These are phyloP conservation scores for Monosporozyma aquatica DNA, from an alignment of 805 yeast species.

Conservation along the genomic window DNA sequence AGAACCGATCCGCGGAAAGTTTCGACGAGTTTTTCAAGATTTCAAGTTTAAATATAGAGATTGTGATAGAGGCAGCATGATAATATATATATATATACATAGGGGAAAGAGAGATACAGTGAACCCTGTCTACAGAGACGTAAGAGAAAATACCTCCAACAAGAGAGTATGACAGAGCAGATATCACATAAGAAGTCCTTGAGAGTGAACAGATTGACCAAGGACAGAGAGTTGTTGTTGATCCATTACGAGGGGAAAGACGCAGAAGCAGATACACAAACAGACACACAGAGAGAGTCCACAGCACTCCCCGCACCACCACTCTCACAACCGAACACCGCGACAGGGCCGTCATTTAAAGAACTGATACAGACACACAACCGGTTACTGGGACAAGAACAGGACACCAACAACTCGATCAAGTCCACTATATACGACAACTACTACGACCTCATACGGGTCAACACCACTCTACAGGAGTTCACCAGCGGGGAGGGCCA, in stretches of 20 bases:
- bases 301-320: no score
- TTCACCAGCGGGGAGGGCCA: not conserved
- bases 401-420: conserved; percentile 35
- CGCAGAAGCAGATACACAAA: not conserved
- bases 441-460: conserved; percentile 62
- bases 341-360: conserved; percentile 11
- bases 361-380: conserved; percentile 24
- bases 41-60: no score
- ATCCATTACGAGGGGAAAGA: conserved; percentile 22
- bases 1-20: no score
- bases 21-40: no score
- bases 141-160: not conserved
- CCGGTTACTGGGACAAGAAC: conserved; percentile 21
- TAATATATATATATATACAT: no score
- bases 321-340: no score
- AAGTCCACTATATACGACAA: conserved; percentile 68
- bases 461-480: conserved; percentile 14
- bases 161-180: conserved; percentile 22
- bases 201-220: conserved; percentile 14
- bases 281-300: no score
- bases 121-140: no score
- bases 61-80: no score
- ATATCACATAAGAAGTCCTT: conserved; percentile 25
- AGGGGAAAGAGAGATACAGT: no score
- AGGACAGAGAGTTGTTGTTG: conserved; percentile 19